Evolutionary conservation across 1,139 yeast species (phyloP).

Genomic region (Suhomyces bokatorum): DNA sequence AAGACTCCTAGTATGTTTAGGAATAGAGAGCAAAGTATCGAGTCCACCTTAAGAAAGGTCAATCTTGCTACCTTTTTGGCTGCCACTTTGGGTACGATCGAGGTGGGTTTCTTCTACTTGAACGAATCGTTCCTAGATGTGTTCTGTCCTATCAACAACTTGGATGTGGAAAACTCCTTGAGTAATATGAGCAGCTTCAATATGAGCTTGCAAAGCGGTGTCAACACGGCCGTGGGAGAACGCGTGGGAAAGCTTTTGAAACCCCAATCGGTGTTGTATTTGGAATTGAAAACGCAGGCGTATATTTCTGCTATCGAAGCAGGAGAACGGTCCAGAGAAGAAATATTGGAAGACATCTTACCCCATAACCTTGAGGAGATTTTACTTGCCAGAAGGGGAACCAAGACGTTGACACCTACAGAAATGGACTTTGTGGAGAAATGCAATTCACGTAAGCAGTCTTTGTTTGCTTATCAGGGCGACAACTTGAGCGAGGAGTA

Average conservation of each 20-base stretch:
- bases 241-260: conserved; percentile 65
- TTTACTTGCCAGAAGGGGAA: conserved; percentile 48
- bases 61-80: conserved; percentile 85
- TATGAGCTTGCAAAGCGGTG: conserved; percentile 40
- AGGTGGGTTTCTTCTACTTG: conserved; percentile 83
- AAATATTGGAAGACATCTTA: conserved; percentile 73
- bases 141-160: conserved; percentile 65
- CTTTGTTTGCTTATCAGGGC: conserved; percentile 50
- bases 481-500: conserved; percentile 56
- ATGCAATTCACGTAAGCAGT: conserved; percentile 67
- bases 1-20: conserved; percentile 57
- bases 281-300: conserved; percentile 93
- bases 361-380: conserved; percentile 63
- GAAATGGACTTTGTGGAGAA: conserved; percentile 71
- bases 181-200: conserved; percentile 39
- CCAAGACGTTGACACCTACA: conserved; percentile 55
- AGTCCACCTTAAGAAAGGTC: conserved; percentile 73
- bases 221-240: conserved; percentile 41
- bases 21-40: conserved; percentile 64
- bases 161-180: conserved; percentile 44
- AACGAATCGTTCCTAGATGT: conserved; percentile 83
- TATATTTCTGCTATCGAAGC: conserved; percentile 85
- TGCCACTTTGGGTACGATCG: conserved; percentile 80
- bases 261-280: conserved; percentile 73
- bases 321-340: conserved; percentile 64